These are phyloP conservation scores for Fraxinus anomala DNA, from an alignment of 257 asterid genomes.

Conservation along the genomic window DNA sequence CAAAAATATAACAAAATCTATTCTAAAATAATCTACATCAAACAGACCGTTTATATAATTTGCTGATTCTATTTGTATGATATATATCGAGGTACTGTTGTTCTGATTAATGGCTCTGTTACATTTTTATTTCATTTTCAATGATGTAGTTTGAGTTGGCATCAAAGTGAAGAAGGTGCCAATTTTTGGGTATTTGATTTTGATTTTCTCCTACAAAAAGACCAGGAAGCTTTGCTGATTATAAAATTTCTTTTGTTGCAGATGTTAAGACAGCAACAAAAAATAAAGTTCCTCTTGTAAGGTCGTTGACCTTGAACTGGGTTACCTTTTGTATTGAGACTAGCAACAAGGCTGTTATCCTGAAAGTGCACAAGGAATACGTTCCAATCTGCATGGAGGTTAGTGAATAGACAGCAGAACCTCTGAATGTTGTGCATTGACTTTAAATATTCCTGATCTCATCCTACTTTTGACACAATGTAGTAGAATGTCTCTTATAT, in stretches of 20 bases:
- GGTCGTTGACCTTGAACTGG: constrained; percentile 92
- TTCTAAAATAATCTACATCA: no score
- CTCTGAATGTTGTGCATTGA: constrained; percentile 3
- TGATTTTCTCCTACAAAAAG: not conserved
- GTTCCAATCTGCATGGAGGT: constrained; percentile 99
- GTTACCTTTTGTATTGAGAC: constrained; percentile 95
- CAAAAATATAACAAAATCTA: no score
- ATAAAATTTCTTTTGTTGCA: constrained; percentile 44
- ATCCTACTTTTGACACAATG: constrained; percentile 1
- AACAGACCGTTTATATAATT: not conserved
- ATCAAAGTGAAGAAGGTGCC: not conserved
- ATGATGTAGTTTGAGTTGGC: constrained; percentile 6
- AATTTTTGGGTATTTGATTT: constrained; percentile 21
- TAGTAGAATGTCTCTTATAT: constrained; percentile 22
- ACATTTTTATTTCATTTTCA: not conserved
- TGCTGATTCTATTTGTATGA: constrained; percentile 11
- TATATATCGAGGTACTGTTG: not conserved
- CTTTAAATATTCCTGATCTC: not conserved
- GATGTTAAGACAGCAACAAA: constrained; percentile 90
- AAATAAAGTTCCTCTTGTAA: constrained; percentile 96
- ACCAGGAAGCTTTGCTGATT: constrained; percentile 18
- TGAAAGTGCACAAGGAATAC: constrained; percentile 92
- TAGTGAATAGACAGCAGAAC: constrained; percentile 34
- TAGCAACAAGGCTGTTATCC: constrained; percentile 78
- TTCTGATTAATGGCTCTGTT: not conserved